Evolutionary conservation across 1,284 basidiomycete genomes (phyloP).

Genomic region (Kwoniella shivajii): DNA sequence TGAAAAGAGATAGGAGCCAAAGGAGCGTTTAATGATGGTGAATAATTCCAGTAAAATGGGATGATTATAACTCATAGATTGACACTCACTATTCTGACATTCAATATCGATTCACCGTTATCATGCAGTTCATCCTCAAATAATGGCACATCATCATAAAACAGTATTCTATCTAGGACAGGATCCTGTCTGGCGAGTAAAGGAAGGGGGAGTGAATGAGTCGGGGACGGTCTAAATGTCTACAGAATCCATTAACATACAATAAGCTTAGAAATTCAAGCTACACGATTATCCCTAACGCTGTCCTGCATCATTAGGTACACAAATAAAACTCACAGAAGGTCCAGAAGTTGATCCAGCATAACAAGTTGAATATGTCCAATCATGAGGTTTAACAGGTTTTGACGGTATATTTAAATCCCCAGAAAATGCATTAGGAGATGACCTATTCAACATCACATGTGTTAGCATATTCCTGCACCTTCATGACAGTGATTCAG

Average conservation of each 20-base stretch:
- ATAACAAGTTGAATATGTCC: constrained; percentile 95
- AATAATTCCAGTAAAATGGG: too few species aligned
- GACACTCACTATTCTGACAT: constrained; percentile 77
- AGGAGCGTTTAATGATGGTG: too few species aligned
- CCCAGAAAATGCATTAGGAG: constrained; percentile 49
- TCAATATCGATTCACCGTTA: constrained; percentile 79
- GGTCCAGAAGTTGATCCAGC: constrained; percentile 61
- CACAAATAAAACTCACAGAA: constrained; percentile 30
- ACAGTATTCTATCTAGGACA: constrained; percentile 65
- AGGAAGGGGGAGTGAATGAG: constrained; percentile 71
- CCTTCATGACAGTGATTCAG: too few species aligned
- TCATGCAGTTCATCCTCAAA: constrained; percentile 95
- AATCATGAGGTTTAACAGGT: constrained; percentile 86
- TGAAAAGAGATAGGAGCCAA: too few species aligned
- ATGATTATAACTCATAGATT: too few species aligned
- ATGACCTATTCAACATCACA: too few species aligned
- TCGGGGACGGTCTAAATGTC: constrained; percentile 61
- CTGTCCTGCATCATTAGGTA: too few species aligned
- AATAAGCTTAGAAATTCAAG: too few species aligned
- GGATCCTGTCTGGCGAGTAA: constrained; percentile 87
- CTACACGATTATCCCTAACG: too few species aligned
- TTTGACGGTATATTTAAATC: constrained; percentile 72
- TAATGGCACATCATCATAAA: constrained; percentile 87
- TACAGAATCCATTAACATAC: too few species aligned
- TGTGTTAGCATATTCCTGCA: too few species aligned